These are phyloP conservation scores for Quercus aquifolioides DNA, from an alignment of 306 rosid genomes.

Conservation along the genomic window DNA sequence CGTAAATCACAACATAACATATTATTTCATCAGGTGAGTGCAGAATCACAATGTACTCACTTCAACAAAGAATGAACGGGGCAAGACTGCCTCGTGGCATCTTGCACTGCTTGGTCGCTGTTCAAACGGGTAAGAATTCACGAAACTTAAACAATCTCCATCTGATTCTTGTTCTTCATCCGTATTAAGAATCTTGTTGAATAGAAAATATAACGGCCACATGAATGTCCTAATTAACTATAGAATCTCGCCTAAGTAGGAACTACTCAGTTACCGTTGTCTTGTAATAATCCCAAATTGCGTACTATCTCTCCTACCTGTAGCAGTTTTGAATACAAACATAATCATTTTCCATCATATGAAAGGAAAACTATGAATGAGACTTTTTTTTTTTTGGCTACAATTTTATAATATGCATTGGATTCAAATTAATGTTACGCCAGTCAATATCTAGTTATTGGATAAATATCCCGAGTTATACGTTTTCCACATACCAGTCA, in stretches of 20 bases:
- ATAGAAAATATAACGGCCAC: slow-evolving; percentile 81
- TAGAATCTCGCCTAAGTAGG: slow-evolving; percentile 13
- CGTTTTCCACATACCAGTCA: too few relatives aligned
- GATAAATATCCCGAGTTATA: too few relatives aligned
- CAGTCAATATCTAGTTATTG: too few relatives aligned
- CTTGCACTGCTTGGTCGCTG: slow-evolving; percentile 34
- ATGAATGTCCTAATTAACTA: slow-evolving; percentile 43
- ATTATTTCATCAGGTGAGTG: not conserved
- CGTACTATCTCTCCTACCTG: too few relatives aligned
- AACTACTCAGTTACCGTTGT: not conserved
- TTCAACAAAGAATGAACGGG: slow-evolving; percentile 50
- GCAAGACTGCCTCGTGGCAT: slow-evolving; percentile 31
- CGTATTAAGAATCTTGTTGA: slow-evolving; percentile 59
- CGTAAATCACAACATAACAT: too few relatives aligned
- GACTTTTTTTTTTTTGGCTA: too few relatives aligned
- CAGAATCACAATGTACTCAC: slow-evolving; percentile 49
- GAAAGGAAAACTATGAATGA: too few relatives aligned
- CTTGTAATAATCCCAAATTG: too few relatives aligned
- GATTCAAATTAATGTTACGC: too few relatives aligned
- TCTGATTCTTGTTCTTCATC: slow-evolving; percentile 48
- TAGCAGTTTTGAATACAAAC: too few relatives aligned
- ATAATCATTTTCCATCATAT: too few relatives aligned
- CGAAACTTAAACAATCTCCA: slow-evolving; percentile 37
- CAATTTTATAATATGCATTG: too few relatives aligned
- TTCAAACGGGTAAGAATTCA: slow-evolving; percentile 40